Percentiles rank a stretch among this genome's conserved stretches.
Conservation (phyloP, 805 yeast genomes). For the Monosporozyma servazzii region DNA sequence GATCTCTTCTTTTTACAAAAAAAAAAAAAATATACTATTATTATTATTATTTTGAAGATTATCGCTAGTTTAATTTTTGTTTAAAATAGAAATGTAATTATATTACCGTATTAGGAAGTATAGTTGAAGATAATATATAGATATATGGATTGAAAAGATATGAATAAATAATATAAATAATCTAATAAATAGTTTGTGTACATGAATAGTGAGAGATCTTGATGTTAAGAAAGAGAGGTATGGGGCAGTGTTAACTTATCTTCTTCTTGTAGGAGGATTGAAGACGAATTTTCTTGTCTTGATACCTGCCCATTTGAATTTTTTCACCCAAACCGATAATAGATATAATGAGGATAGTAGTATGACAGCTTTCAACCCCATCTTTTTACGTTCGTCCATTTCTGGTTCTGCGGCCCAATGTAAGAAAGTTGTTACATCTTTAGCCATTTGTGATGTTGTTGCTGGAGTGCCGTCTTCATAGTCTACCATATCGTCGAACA, state of each 20-base stretch:
- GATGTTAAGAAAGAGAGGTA: not conserved
- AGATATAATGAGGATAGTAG: slow-evolving; percentile 71
- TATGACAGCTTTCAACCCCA: slow-evolving; percentile 87
- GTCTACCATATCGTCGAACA: slow-evolving; percentile 95
- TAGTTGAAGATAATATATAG: not conserved
- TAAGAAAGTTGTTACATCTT: slow-evolving; percentile 91
- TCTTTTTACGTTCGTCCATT: slow-evolving; percentile 94
- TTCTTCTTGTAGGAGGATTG: slow-evolving; percentile 63
- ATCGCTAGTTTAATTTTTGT: too few relatives aligned
- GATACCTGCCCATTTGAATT: slow-evolving; percentile 95
- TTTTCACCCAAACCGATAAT: slow-evolving; percentile 83
- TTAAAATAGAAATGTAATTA: not conserved
- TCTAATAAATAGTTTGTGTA: not conserved
- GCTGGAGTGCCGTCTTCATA: slow-evolving; percentile 99
- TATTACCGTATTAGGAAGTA: not conserved
- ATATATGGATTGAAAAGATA: not conserved
- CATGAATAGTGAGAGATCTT: too few relatives aligned
- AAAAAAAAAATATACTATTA: too few relatives aligned
- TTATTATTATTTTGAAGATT: too few relatives aligned
- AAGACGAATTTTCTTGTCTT: slow-evolving; percentile 90
- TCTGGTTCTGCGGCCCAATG: slow-evolving; percentile 99
- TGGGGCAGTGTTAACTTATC: not conserved
- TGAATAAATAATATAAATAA: slow-evolving; percentile 3
- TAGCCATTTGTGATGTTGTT: slow-evolving; percentile 97
- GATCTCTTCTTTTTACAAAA: not conserved